Percentiles rank a stretch among this genome's conserved stretches.
These are phyloP conservation scores for Cutaneotrichosporon spelunceum DNA, from an alignment of 1,284 basidiomycete genomes.

Conservation along the genomic window DNA sequence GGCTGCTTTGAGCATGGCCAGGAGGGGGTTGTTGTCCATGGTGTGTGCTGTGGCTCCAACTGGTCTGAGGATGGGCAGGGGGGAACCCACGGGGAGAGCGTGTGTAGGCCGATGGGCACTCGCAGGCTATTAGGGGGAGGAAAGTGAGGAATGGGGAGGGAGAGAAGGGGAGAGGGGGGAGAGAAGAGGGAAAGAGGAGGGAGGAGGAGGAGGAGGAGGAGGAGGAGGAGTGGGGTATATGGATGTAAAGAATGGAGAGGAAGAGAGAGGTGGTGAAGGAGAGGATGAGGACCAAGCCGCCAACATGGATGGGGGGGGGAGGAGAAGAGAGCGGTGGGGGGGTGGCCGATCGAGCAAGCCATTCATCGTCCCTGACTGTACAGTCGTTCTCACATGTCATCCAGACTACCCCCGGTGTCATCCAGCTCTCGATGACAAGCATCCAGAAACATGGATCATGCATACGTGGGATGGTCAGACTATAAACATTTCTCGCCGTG, in stretches of 20 bases:
- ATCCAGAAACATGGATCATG: background rate
- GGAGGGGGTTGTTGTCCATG: conserved; percentile 38
- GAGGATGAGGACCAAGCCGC: background rate
- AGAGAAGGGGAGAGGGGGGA: background rate
- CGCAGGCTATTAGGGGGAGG: background rate
- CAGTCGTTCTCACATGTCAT: background rate
- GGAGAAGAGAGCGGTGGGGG: background rate
- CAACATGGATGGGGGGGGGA: background rate
- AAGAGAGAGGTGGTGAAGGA: background rate
- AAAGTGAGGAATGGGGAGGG: background rate
- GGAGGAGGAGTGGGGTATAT: conserved; percentile 6
- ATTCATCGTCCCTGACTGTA: too few species aligned
- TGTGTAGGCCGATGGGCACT: background rate
- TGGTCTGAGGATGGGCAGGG: background rate
- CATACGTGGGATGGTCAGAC: background rate
- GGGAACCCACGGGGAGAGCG: background rate
- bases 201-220: conserved; percentile 2
- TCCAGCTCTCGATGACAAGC: background rate
- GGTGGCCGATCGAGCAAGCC: background rate
- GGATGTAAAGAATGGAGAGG: conserved; percentile 1
- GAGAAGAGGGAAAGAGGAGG: background rate
- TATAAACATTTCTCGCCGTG: background rate
- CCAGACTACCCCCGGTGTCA: too few species aligned
- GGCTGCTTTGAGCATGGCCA: conserved; percentile 41
- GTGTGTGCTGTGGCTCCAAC: conserved; percentile 2